Evolutionary conservation across 2,329 filamentous ascomycete species (phyloP), one percentile per base, ranked within the genome.

Genomic region (Purpureocillium lavendulum): DNA sequence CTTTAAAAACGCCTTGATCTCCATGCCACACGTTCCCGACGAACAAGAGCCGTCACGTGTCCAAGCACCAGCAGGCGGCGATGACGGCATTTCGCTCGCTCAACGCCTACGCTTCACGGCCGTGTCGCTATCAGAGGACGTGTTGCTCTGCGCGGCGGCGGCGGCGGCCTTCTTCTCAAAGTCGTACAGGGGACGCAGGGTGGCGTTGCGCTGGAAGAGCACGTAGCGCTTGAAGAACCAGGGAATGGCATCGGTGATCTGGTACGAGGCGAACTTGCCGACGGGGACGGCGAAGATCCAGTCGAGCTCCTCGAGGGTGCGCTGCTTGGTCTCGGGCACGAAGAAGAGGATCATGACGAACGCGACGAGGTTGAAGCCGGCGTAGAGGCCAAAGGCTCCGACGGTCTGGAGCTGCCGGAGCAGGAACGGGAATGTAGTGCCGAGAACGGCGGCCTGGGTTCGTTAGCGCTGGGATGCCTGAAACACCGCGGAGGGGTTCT

Each of bases 241-340:
- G 9, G 59, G 58, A 4, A 64, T 49, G 15, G 52, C 51, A 17
- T 52, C 49, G 16, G 41, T 46, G 30, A 60, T n/a, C 48, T 61
- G 57, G 41, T 71, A 67, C 18, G 40, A 44, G 38, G 59, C 57
- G 36, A 70, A 70, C 44, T 59, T 65, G 48, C 56, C 49, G 28
- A 57, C 57, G n/a, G 67, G 65, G 1, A 71, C 67, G 9, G 60
- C 64, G 28, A 72, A 73, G 39, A 73, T 65, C 42, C 63, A 68
- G 54, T 73, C 69, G 42, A 73, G 63, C 47, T 71, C 69, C 50
- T 71, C 68, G 4, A 72, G 61, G 0, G 65, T 68, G 38, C 62
- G 61, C 49, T 69, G 70, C 60, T 77, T 79, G 0, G 75, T 80
- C 53, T 79, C 75, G 1, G 58, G 58, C 2, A 62, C 59, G 40